These are phyloP conservation scores for Alnus rubra DNA, from an alignment of 306 rosid genomes.

Conservation along the genomic window DNA sequence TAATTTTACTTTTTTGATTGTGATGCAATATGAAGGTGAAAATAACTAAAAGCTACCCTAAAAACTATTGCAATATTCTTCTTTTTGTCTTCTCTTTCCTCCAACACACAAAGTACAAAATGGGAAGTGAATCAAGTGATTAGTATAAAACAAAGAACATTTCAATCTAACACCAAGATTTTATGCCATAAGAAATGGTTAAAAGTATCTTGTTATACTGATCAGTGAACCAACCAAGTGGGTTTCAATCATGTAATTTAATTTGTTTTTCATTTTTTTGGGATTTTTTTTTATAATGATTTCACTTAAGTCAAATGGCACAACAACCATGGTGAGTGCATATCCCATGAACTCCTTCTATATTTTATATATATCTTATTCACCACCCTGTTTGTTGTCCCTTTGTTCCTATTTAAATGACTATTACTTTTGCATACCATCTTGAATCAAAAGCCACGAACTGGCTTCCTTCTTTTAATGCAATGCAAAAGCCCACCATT, in stretches of 20 bases:
- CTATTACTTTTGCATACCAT: conserved; percentile 40
- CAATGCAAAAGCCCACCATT: conserved; percentile 66
- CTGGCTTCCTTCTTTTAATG: conserved; percentile 70
- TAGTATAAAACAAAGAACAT: not conserved
- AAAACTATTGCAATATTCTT: no score
- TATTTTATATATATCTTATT: conserved; percentile 30
- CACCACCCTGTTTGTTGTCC: conserved; percentile 38
- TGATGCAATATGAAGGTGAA: no score
- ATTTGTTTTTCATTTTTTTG: not conserved
- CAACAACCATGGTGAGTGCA: not conserved
- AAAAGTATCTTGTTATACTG: not conserved
- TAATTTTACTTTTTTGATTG: no score
- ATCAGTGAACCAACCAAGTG: not conserved
- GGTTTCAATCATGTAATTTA: not conserved
- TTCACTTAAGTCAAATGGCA: not conserved
- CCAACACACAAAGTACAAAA: not conserved
- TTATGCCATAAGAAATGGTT: not conserved
- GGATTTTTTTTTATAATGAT: not conserved
- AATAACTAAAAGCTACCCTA: no score
- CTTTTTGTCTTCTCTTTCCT: not conserved
- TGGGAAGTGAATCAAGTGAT: not conserved
- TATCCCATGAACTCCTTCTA: not conserved
- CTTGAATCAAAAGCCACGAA: conserved; percentile 53
- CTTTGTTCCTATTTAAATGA: conserved; percentile 33
- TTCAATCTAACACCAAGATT: not conserved